Base-by-base conservation (phyloP, 257 asterid genomes). In the Cinchona pubescens region DNA sequence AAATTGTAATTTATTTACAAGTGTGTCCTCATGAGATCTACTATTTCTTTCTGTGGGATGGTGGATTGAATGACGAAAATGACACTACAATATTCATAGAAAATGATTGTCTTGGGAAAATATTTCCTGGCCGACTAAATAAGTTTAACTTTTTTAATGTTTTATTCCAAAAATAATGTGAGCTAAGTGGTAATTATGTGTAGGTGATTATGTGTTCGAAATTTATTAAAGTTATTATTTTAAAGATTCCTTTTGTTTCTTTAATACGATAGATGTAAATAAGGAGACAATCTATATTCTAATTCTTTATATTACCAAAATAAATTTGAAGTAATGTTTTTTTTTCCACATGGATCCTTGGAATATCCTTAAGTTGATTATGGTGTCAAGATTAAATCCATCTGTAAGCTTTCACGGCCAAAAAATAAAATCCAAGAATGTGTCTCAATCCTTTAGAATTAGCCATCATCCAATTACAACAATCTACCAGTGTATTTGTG, bases 1-100 rank as follows among this genome's bases (percentile, higher is more conserved):
- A 7, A 53, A 4, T 81, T 79, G 73, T 1, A 7, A 16, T 6
- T 65, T 62, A 78, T 90, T n/a, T 86, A 85, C 93, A 43, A 83
- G 21, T 77, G 78, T 74, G 78, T 58, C 89, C 86, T 69, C 25
- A 6, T 2, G 25, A 76, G 53, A 38, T 68, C 45, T 6, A 59
- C 40, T 35, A 2, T 45, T 9, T n/a, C n/a, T n/a, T n/a, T 19
- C n/a, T 16, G n/a, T n/a, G 16, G 64, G 45, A 42, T 79, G 38
- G 69, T 46, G 29, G 74, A 48, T 16, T 19, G 7, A 66, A 73
- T 80, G 79, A 83, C 80, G 2, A 62, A 45, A 76, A 74, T 74
- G 38, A 7, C 82, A 85, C 79, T 67, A 15, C 10, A n/a, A n/a
- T n/a, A n/a, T n/a, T n/a, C n/a, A n/a, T n/a, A n/a, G n/a, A n/a